These are phyloP conservation scores for Fremontodendron californicum DNA, from an alignment of 345 rosid species.

Conservation along the genomic window DNA sequence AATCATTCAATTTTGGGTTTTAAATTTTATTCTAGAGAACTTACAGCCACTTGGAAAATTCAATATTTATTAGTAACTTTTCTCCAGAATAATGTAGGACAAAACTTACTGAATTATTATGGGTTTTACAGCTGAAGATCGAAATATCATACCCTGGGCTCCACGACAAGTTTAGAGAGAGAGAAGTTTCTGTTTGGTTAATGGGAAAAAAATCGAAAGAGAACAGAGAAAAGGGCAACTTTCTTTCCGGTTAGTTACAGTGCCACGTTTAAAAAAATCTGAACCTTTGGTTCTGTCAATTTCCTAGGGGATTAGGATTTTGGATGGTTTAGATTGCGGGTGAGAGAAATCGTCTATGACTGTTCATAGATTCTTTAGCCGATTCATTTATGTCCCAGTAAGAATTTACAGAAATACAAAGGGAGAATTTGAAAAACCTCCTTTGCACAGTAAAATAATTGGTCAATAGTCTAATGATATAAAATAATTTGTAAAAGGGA, in stretches of 20 bases:
- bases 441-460: too few species aligned
- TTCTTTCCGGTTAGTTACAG: background rate
- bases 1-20: background rate
- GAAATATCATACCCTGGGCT: background rate
- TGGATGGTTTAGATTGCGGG: background rate
- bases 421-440: too few species aligned
- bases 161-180: background rate
- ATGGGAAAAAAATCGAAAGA: background rate
- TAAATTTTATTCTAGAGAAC: background rate
- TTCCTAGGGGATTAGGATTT: background rate
- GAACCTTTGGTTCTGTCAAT: background rate
- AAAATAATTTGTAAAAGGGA: too few species aligned
- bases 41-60: background rate
- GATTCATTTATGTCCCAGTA: too few species aligned
- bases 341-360: too few species aligned
- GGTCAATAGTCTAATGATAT: too few species aligned
- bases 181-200: background rate
- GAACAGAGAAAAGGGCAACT: background rate
- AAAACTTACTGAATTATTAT: conserved; percentile 7
- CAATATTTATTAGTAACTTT: background rate
- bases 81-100: background rate
- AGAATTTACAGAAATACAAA: too few species aligned
- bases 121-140: background rate
- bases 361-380: too few species aligned
- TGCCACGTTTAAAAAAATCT: background rate